A percentile compares a stretch with the other conserved stretches of the same genome.
Conservation (phyloP, 1,139 yeast species). For the Ogataea hybrid region DNA sequence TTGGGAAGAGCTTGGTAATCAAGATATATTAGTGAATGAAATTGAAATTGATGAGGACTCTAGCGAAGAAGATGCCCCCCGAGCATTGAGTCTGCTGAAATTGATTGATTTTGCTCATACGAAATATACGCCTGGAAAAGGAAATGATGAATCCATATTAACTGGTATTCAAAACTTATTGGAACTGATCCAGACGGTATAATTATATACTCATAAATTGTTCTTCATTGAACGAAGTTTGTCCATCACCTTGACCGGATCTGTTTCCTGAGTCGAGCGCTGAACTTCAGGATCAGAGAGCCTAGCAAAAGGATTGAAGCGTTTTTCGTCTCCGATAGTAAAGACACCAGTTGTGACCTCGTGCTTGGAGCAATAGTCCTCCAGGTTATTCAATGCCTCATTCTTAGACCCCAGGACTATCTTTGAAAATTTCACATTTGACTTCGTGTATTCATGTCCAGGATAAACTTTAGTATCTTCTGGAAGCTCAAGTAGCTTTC, state of each 20-base stretch:
- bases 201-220: constrained; percentile 23
- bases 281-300: constrained; percentile 48
- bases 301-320: constrained; percentile 89
- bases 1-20: constrained; percentile 41
- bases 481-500: constrained; percentile 58
- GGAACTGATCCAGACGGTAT: constrained; percentile 15
- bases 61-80: constrained; percentile 23
- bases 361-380: constrained; percentile 46
- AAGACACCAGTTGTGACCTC: constrained; percentile 82
- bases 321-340: constrained; percentile 79
- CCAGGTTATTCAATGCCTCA: constrained; percentile 53
- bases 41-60: constrained; percentile 35
- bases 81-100: constrained; percentile 49
- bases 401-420: constrained; percentile 53
- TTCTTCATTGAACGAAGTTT: constrained; percentile 51
- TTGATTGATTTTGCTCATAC: constrained; percentile 94
- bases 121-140: constrained; percentile 55
- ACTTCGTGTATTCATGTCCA: constrained; percentile 92
- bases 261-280: constrained; percentile 39
- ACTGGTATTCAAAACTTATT: constrained; percentile 65
- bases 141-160: constrained; percentile 69
- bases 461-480: constrained; percentile 74
- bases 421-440: constrained; percentile 74
- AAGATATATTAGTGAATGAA: constrained; percentile 41
- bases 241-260: constrained; percentile 42